A percentile compares a stretch with the other conserved stretches of the same genome.
phyloP scores from a whole-genome alignment of 2,329 filamentous ascomycete species.

The Colletotrichum tropicale region DNA sequence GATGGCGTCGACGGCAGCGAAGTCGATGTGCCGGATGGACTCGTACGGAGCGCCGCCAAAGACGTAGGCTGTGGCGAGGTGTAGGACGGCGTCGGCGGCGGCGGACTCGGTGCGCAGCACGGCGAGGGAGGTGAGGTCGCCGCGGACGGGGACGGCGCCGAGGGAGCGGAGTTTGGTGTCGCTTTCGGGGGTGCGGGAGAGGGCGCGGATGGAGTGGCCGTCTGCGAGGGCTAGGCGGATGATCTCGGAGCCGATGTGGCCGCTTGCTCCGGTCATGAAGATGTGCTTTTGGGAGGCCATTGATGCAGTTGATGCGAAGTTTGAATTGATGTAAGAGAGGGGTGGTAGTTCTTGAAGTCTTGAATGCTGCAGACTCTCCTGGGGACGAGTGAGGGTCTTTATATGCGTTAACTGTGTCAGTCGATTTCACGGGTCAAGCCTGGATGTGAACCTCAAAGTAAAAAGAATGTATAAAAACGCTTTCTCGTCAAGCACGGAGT shows the following conservation, averaged over 20 bases:
- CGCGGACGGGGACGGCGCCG: constrained; percentile 43
- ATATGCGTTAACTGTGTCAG: background rate
- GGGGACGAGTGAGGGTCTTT: background rate
- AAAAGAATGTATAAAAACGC: rapidly evolving
- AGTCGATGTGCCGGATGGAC: constrained; percentile 31
- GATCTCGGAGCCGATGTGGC: constrained; percentile 42
- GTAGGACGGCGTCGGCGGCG: constrained; percentile 47
- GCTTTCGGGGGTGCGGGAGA: constrained; percentile 22
- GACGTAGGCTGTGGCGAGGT: constrained; percentile 41
- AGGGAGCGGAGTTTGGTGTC: constrained; percentile 39
- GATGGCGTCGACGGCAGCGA: constrained; percentile 40
- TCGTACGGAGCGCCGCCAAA: constrained; percentile 31
- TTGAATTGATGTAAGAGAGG: too few relatives aligned
- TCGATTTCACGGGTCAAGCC: background rate
- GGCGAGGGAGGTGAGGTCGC: constrained; percentile 40
- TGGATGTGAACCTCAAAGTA: rapidly evolving
- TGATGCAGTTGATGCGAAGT: rapidly evolving
- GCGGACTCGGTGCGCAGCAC: constrained; percentile 39
- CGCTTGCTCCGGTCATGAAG: constrained; percentile 46
- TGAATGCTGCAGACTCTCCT: background rate
- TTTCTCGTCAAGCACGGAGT: background rate
- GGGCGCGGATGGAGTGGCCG: constrained; percentile 38
- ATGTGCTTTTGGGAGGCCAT: background rate
- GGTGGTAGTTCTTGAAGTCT: background rate
- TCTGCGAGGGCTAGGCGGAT: constrained; percentile 36